These are phyloP conservation scores for Chaetoscypha palmicola DNA, from an alignment of 2,329 filamentous ascomycete genomes.

Conservation along the genomic window DNA sequence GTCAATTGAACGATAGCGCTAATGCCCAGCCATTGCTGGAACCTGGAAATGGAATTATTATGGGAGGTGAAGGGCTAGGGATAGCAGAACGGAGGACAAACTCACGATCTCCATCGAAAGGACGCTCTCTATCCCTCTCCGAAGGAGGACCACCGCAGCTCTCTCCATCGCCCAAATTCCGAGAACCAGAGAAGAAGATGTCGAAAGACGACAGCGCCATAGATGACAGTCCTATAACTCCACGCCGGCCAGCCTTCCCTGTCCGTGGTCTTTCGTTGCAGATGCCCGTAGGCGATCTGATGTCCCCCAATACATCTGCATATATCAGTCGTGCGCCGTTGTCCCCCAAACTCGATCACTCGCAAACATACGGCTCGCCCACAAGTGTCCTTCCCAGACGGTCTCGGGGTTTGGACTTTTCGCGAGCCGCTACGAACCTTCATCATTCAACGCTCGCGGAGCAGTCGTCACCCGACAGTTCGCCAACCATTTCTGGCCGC, in stretches of 20 bases:
- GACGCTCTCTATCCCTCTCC: constrained; percentile 28
- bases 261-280: constrained; percentile 62
- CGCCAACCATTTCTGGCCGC: constrained; percentile 72
- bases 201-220: constrained; percentile 31
- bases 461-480: constrained; percentile 80
- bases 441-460: constrained; percentile 94
- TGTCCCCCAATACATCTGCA: constrained; percentile 36
- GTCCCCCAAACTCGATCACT: constrained; percentile 79
- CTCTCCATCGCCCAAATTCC: constrained; percentile 30
- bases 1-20: constrained; percentile 17
- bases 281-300: constrained; percentile 50
- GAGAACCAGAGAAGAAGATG: constrained; percentile 27
- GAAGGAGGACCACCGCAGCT: constrained; percentile 26
- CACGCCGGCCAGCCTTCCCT: constrained; percentile 59
- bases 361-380: constrained; percentile 79
- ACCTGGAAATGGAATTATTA: constrained; percentile 2
- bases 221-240: constrained; percentile 53
- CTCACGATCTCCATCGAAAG: constrained; percentile 29
- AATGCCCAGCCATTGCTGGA: constrained; percentile 6
- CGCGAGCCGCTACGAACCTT: constrained; percentile 83
- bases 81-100: constrained; percentile 9
- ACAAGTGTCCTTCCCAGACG: constrained; percentile 82
- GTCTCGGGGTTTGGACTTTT: constrained; percentile 87
- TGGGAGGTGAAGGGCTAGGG: constrained; percentile 5
- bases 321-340: constrained; percentile 58